phyloP scores from a whole-genome alignment of 495 filamentous ascomycete genomes.

The Hypoxylon intermedium region DNA sequence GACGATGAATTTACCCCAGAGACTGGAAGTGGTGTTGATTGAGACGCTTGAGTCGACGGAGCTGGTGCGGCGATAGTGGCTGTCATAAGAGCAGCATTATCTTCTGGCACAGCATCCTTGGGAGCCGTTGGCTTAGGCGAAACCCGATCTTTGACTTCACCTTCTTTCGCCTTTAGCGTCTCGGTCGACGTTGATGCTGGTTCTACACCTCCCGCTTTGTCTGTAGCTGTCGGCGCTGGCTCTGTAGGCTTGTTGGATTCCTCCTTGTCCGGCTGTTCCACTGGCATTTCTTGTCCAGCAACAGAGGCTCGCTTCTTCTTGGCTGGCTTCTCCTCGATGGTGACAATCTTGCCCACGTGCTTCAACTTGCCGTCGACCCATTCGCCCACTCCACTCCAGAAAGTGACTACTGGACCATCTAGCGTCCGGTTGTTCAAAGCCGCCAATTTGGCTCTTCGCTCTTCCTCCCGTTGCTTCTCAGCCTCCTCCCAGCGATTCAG shows the following conservation, averaged over 20 bases:
- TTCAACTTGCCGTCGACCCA: conserved; percentile 73
- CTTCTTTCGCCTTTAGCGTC: conserved; percentile 21
- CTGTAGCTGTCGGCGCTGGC: conserved; percentile 23
- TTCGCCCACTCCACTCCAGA: conserved; percentile 87
- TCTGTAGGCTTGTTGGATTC: conserved; percentile 37
- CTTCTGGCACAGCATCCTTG: conserved; percentile 4
- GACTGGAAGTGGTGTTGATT: not conserved
- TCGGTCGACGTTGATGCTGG: not conserved
- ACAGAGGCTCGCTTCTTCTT: conserved; percentile 55
- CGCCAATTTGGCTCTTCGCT: conserved; percentile 78
- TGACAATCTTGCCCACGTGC: conserved; percentile 72
- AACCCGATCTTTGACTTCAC: conserved; percentile 15
- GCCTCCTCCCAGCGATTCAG: conserved; percentile 92
- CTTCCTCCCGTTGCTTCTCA: conserved; percentile 84
- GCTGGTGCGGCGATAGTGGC: not conserved
- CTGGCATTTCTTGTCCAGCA: conserved; percentile 29
- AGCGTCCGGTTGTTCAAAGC: conserved; percentile 85
- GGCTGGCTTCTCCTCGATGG: conserved; percentile 61
- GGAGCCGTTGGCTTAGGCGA: not conserved
- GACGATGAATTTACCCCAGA: no score
- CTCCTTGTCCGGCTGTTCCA: conserved; percentile 39
- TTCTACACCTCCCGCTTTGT: conserved; percentile 30
- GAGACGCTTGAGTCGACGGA: conserved; percentile 1
- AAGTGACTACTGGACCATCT: conserved; percentile 87
- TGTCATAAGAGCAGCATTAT: not conserved